Evolutionary conservation across 2,329 filamentous ascomycete species (phyloP).

Genomic region (Alternaria metachromatica): DNA sequence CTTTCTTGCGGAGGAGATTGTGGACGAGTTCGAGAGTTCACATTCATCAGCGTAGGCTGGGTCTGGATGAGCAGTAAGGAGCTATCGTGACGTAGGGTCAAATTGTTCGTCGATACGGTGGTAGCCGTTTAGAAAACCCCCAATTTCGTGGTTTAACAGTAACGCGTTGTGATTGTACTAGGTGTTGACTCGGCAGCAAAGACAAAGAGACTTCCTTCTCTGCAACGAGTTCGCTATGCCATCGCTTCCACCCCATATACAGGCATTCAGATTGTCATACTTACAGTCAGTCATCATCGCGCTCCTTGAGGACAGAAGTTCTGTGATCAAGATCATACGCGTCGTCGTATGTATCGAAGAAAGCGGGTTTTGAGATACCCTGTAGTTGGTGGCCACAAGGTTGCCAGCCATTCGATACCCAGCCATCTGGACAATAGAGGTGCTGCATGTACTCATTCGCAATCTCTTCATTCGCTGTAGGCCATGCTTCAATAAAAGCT

Average conservation of each 20-base stretch:
- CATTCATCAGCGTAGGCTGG: background rate
- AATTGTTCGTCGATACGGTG: background rate
- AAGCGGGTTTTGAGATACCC: background rate
- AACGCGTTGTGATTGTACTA: background rate
- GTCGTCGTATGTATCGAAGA: background rate
- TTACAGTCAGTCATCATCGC: background rate
- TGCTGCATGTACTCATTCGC: background rate
- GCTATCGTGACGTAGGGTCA: background rate
- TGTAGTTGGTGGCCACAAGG: background rate
- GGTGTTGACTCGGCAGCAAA: background rate
- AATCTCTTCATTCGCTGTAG: background rate
- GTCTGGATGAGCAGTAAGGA: background rate
- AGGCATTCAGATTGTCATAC: background rate
- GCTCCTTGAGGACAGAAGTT: background rate
- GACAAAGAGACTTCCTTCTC: background rate
- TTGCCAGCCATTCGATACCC: background rate
- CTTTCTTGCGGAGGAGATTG: background rate
- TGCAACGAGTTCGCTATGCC: background rate
- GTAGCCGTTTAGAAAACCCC: background rate
- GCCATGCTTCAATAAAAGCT: background rate
- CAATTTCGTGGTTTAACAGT: background rate
- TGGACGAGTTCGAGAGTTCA: background rate
- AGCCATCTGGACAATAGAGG: background rate
- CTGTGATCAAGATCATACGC: background rate
- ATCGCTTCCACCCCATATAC: background rate